Evolutionary conservation across 768 basidiomycete species (phyloP).

Genomic region (Pisolithus tinctorius): DNA sequence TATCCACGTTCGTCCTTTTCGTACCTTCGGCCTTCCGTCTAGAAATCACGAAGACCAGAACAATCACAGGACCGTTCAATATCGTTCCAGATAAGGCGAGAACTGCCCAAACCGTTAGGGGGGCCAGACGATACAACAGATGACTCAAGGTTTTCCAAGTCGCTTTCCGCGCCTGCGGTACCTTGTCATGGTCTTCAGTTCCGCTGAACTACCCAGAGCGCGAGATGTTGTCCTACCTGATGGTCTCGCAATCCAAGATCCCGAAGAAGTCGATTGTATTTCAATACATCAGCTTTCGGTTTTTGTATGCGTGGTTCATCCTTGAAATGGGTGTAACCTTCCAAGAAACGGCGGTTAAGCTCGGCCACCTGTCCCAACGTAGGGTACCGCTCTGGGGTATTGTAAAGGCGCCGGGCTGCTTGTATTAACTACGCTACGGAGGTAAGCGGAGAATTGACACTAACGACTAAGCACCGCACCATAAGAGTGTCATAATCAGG

Average conservation of each 20-base stretch:
- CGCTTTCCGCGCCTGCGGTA: conserved; percentile 81
- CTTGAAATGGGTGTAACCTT: conserved; percentile 89
- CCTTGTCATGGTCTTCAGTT: conserved; percentile 34
- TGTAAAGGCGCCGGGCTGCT: conserved; percentile 89
- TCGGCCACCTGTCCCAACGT: conserved; percentile 95
- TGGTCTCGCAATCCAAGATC: conserved; percentile 93
- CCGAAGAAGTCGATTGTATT: conserved; percentile 82
- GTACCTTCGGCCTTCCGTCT: conserved; percentile 82
- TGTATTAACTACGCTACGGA: conserved; percentile 68
- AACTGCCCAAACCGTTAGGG: conserved; percentile 74
- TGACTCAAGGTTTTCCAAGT: conserved; percentile 83
- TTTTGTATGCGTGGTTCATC: conserved; percentile 88
- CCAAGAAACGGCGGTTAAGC: conserved; percentile 84
- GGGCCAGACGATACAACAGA: conserved; percentile 73
- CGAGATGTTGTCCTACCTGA: conserved; percentile 46
- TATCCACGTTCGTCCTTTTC: neutral
- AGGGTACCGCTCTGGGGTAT: conserved; percentile 88
- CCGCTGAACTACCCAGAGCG: conserved; percentile 1
- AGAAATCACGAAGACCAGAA: conserved; percentile 84
- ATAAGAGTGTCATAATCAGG: conserved; percentile 98
- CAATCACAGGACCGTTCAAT: conserved; percentile 89
- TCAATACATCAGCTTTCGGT: conserved; percentile 70
- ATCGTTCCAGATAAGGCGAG: conserved; percentile 88
- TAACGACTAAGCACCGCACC: conserved; percentile 43
- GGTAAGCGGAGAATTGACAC: conserved; percentile 1